Base-by-base conservation (phyloP, 2,329 filamentous ascomycete species). In the Volutella citrinella region DNA sequence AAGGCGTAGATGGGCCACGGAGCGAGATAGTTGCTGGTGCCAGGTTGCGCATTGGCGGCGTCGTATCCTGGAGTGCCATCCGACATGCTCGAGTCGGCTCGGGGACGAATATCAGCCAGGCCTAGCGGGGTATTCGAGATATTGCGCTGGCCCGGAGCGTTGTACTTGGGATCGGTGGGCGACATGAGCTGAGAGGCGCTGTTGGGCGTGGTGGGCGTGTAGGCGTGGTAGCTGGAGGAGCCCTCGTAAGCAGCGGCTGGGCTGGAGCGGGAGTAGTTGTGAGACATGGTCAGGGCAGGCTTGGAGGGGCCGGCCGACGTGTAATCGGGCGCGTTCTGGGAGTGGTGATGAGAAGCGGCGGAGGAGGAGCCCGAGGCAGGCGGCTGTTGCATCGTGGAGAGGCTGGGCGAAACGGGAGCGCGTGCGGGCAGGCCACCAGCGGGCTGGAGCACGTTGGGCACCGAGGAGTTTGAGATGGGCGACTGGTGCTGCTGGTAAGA, bases 1-100 rank as follows among this genome's bases (percentile, higher is more conserved):
- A 95, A 91, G 10, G 93, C 91, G 61, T 97, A 98, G 35, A 95
- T 82, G 11, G 89, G 84, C 88, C 93, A 98, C 0, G 91, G 90
- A 5, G 91, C 89, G 44, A 95, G 68, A 57, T 96, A 95, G 60
- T 91, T 96, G 70, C 88, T 95, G 45, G 91, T 94, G 57, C 86
- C 63, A 57, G 83, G 60, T 63, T 78, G 69, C 43, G 78, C 59
- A 56, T 78, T 77, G 44, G 79, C 77, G 32, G 80, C 70, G 54
- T 89, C 85, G 56, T 84, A 84, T 63, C 81, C 82, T 25, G 80
- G 72, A 11, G 76, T 68, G 30, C 80, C 78, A 48, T 95, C 88
- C 13, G 82, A 81, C 55, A 93, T 75, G 57, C 78, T 82, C 31
- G 86, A 90, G 56, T 95, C 87, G 46, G 86, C 85, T 37, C 88